phyloP scores from a whole-genome alignment of 495 filamentous ascomycete species.

The Durotheca rogersii region DNA sequence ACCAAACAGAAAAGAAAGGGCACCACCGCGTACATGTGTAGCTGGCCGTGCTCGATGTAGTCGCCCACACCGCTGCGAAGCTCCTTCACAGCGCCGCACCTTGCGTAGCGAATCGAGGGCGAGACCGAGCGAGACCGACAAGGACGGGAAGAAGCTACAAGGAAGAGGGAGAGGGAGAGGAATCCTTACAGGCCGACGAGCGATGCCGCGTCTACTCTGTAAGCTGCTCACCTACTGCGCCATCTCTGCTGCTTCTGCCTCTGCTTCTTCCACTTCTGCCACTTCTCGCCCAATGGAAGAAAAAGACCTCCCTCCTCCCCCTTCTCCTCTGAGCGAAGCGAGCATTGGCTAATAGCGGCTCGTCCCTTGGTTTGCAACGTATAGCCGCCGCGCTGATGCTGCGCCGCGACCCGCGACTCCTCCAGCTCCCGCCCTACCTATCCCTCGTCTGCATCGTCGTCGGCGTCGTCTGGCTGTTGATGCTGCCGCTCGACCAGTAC shows the following conservation, averaged over 20 bases:
- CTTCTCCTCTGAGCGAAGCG: no score
- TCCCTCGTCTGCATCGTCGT: constrained; percentile 85
- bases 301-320: no score
- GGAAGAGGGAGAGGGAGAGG: not conserved
- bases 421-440: constrained; percentile 75
- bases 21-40: no score
- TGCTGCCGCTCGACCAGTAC: constrained; percentile 91
- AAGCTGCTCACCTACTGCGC: no score
- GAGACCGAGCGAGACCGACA: not conserved
- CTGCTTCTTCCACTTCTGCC: not conserved
- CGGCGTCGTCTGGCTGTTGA: constrained; percentile 86
- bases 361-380: constrained; percentile 1
- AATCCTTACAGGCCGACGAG: constrained; percentile 9
- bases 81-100: constrained; percentile 2
- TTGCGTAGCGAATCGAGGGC: not conserved
- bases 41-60: constrained; percentile 15
- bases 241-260: no score
- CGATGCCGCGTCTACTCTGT: constrained; percentile 39
- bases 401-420: constrained; percentile 66
- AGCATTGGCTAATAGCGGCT: constrained; percentile 12
- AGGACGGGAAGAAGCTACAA: not conserved
- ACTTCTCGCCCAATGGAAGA: no score
- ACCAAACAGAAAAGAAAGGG: no score
- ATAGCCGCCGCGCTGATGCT: constrained; percentile 53
- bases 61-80: not conserved